Conservation (phyloP, 2,329 filamentous ascomycete genomes). For the Aureobasidium sp. region DNA sequence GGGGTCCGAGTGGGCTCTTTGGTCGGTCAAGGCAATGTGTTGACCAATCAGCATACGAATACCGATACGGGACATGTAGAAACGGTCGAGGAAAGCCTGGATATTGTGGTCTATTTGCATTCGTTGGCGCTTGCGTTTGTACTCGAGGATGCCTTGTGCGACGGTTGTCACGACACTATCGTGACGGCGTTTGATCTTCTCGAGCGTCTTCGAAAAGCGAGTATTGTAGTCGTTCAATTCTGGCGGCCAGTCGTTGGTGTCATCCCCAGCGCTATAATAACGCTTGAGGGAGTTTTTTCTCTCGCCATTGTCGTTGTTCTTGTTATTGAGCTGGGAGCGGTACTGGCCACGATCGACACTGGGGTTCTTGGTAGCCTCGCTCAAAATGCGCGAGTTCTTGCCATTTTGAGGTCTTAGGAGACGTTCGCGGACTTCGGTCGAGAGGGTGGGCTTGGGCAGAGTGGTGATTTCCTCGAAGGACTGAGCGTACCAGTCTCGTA, state of each 20-base stretch:
- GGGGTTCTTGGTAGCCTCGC: conserved; percentile 81
- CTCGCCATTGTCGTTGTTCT: conserved; percentile 44
- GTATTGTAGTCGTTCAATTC: conserved; percentile 93
- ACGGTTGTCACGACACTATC: conserved; percentile 97
- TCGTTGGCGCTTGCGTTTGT: conserved; percentile 90
- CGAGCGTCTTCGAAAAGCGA: conserved; percentile 77
- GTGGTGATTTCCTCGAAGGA: conserved; percentile 98
- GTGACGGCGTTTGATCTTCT: conserved; percentile 92
- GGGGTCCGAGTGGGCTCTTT: conserved; percentile 79
- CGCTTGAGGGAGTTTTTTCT: conserved; percentile 48
- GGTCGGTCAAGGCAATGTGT: conserved; percentile 93
- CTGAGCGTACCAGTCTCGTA: conserved; percentile 98
- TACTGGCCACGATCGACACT: conserved; percentile 82
- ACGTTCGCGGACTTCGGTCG: conserved; percentile 67
- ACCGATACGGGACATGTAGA: conserved; percentile 99
- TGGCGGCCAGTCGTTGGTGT: conserved; percentile 82
- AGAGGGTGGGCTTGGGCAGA: conserved; percentile 69
- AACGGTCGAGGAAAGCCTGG: conserved; percentile 93
- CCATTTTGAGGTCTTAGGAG: conserved; percentile 61
- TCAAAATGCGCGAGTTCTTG: conserved; percentile 59
- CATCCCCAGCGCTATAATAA: conserved; percentile 84
- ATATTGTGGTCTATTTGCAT: conserved; percentile 99
- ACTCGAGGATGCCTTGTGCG: conserved; percentile 94
- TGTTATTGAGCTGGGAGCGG: conserved; percentile 48
- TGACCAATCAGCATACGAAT: conserved; percentile 99